Percentiles rank a stretch among this genome's conserved stretches.
Conservation (phyloP, 352 stramenopile species). For the Globisporangium emineosum region DNA sequence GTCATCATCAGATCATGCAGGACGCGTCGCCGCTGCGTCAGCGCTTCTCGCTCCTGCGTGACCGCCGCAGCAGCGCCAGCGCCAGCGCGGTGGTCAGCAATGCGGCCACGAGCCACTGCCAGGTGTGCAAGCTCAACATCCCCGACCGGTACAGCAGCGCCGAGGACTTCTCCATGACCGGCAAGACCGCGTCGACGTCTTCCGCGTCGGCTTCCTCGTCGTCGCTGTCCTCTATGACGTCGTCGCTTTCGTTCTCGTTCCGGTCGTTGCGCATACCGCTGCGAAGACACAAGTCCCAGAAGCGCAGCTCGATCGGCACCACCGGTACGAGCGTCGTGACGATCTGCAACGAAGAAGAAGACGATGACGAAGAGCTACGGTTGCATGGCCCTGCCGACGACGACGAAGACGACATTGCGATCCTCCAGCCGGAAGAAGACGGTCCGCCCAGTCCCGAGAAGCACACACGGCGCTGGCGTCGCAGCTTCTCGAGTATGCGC, state of each 20-base stretch:
- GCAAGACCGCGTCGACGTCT: slow-evolving; percentile 2
- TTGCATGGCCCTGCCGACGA: neutral
- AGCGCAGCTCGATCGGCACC: slow-evolving; percentile 13
- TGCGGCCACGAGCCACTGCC: neutral
- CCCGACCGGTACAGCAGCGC: slow-evolving; percentile 6
- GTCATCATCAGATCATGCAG: neutral
- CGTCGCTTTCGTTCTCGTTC: neutral
- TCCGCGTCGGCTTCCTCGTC: neutral
- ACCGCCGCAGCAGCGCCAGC: neutral
- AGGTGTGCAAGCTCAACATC: slow-evolving; percentile 13
- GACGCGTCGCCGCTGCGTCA: slow-evolving; percentile 2
- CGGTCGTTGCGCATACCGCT: slow-evolving; percentile 6
- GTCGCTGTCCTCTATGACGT: neutral
- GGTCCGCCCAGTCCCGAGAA: neutral
- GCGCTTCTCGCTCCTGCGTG: slow-evolving; percentile 1
- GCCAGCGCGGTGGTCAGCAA: neutral
- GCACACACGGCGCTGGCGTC: slow-evolving; percentile 6
- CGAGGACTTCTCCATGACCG: slow-evolving; percentile 3
- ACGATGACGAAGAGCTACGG: neutral
- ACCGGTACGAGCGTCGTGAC: slow-evolving; percentile 15
- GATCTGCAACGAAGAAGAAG: slow-evolving; percentile 11
- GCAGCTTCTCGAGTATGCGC: slow-evolving; percentile 14
- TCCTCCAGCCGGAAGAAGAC: slow-evolving; percentile 18
- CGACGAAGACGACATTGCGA: slow-evolving; percentile 20
- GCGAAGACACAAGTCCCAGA: slow-evolving; percentile 7